Conservation (phyloP, 2,329 filamentous ascomycete genomes). For the Colletotrichum trifolii region DNA sequence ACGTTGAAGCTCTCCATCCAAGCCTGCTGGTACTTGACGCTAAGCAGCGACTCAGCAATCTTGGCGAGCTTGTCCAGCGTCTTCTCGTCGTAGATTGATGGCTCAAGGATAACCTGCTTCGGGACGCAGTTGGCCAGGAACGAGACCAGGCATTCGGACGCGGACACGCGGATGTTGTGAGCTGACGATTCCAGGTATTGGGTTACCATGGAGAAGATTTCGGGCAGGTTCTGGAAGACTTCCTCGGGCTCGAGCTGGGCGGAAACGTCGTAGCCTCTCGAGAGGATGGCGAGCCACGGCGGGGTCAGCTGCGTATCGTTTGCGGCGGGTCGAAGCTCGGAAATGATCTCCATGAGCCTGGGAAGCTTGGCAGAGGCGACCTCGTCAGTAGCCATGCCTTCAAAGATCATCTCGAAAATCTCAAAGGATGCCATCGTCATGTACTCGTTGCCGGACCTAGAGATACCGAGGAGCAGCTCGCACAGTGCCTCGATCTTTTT, state of each 20-base stretch:
- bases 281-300: conserved; percentile 96
- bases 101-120: conserved; percentile 82
- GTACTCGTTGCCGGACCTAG: conserved; percentile 91
- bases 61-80: conserved; percentile 83
- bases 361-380: conserved; percentile 90
- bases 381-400: conserved; percentile 84
- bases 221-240: conserved; percentile 89
- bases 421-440: conserved; percentile 97
- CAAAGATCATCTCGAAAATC: conserved; percentile 97
- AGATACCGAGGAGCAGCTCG: conserved; percentile 88
- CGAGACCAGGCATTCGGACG: conserved; percentile 93
- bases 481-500: conserved; percentile 94
- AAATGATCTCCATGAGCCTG: conserved; percentile 88
- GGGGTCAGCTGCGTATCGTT: conserved; percentile 96
- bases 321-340: conserved; percentile 88
- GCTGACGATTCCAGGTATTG: conserved; percentile 87
- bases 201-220: conserved; percentile 83
- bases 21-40: conserved; percentile 90
- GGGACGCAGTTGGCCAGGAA: conserved; percentile 93
- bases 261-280: conserved; percentile 92
- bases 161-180: conserved; percentile 92
- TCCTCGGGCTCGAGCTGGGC: conserved; percentile 89
- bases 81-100: conserved; percentile 93
- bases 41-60: conserved; percentile 79
- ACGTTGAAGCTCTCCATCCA: conserved; percentile 97